Conservation (phyloP, 768 basidiomycete species). For the Kwoniella newhampshirensis region DNA sequence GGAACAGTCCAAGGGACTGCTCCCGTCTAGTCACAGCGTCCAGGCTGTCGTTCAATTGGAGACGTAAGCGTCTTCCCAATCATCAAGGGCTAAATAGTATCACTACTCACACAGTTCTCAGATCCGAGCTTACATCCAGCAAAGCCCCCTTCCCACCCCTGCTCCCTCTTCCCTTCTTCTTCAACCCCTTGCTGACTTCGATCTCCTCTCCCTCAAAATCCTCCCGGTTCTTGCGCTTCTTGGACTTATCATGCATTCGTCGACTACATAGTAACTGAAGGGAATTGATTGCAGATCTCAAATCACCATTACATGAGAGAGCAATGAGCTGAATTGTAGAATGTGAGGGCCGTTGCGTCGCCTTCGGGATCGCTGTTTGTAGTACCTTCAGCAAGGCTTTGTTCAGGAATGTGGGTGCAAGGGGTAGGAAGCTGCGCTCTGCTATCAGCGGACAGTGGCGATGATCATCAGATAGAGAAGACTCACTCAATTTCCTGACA, state of each 20-base stretch:
- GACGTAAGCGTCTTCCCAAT: neutral
- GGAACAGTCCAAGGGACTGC: slow-evolving; percentile 82
- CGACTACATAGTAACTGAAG: slow-evolving; percentile 70
- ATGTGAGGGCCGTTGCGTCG: slow-evolving; percentile 58
- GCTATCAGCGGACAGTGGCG: slow-evolving; percentile 11
- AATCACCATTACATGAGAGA: slow-evolving; percentile 81
- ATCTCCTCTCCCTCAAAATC: slow-evolving; percentile 24
- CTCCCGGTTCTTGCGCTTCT: slow-evolving; percentile 32
- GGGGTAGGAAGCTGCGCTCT: slow-evolving; percentile 75
- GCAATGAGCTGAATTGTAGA: slow-evolving; percentile 74
- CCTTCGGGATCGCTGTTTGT: slow-evolving; percentile 57
- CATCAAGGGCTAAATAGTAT: neutral
- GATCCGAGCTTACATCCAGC: slow-evolving; percentile 44
- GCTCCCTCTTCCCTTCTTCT: slow-evolving; percentile 37
- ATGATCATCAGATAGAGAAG: neutral
- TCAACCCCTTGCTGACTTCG: slow-evolving; percentile 19
- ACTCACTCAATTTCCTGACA: slow-evolving; percentile 77
- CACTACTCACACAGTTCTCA: slow-evolving; percentile 47
- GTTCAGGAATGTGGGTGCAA: slow-evolving; percentile 79
- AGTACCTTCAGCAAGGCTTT: slow-evolving; percentile 71
- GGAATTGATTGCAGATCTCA: slow-evolving; percentile 88
- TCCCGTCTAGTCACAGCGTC: slow-evolving; percentile 79
- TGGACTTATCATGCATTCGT: slow-evolving; percentile 42
- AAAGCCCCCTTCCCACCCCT: slow-evolving; percentile 50
- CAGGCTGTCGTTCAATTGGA: slow-evolving; percentile 54